A percentile compares a stretch with the other conserved stretches of the same genome.
These are phyloP conservation scores for Ogataea wickerhamii DNA, from an alignment of 805 yeast genomes.

Conservation along the genomic window DNA sequence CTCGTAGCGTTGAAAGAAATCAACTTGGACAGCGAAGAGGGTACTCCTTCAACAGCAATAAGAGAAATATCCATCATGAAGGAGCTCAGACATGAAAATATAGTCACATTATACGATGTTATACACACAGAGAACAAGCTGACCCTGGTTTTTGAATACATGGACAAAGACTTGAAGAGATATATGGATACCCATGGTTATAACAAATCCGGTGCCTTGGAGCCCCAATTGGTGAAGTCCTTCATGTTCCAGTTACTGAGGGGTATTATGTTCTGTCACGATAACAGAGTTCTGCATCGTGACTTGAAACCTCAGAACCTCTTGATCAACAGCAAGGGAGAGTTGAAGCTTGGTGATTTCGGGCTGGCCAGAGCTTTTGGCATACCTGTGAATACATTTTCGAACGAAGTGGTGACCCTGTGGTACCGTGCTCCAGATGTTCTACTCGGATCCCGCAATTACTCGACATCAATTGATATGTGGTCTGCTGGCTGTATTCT, in stretches of 20 bases:
- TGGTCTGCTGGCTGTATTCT: slow-evolving; percentile 99
- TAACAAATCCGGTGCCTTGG: slow-evolving; percentile 60
- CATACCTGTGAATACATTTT: slow-evolving; percentile 94
- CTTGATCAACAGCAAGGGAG: slow-evolving; percentile 84
- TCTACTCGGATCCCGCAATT: slow-evolving; percentile 87
- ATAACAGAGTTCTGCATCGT: slow-evolving; percentile 76
- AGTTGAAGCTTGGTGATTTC: slow-evolving; percentile 90
- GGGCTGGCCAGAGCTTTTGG: slow-evolving; percentile 98
- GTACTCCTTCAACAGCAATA: slow-evolving; percentile 97
- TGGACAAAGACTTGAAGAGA: slow-evolving; percentile 90
- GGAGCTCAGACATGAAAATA: slow-evolving; percentile 89
- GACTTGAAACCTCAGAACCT: slow-evolving; percentile 94
- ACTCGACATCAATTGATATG: slow-evolving; percentile 94
- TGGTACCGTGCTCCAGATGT: slow-evolving; percentile 99
- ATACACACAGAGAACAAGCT: slow-evolving; percentile 95
- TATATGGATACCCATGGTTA: slow-evolving; percentile 87
- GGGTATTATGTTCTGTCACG: slow-evolving; percentile 87
- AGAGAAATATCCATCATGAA: slow-evolving; percentile 94
- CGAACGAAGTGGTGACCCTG: slow-evolving; percentile 94
- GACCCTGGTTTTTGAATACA: slow-evolving; percentile 86
- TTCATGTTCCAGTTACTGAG: slow-evolving; percentile 91
- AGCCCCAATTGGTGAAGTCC: slow-evolving; percentile 70
- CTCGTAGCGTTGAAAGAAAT: slow-evolving; percentile 94
- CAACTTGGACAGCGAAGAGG: slow-evolving; percentile 92
- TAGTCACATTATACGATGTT: slow-evolving; percentile 89